Percentiles rank a stretch among this genome's conserved stretches.
Conservation (phyloP, 306 rosid species). For the Vigna radiata region DNA sequence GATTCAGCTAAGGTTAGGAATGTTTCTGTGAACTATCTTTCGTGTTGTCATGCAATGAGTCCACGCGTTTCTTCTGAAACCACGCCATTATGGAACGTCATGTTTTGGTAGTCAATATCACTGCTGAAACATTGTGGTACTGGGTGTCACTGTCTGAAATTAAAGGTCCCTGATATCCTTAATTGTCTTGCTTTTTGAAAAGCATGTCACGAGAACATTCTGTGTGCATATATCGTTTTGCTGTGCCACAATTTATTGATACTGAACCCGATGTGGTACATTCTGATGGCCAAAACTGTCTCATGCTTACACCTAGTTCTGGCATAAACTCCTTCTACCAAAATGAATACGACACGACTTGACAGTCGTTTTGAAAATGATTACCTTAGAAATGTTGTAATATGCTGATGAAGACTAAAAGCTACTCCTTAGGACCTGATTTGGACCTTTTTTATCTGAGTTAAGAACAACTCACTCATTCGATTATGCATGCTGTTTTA, state of each 20-base stretch:
- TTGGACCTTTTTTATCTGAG: not conserved
- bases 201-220: conserved; percentile 40
- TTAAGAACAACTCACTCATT: too few species aligned
- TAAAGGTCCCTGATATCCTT: conserved; percentile 6
- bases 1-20: conserved; percentile 47
- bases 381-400: conserved; percentile 4
- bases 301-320: conserved; percentile 6
- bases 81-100: conserved; percentile 40
- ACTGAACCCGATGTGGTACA: conserved; percentile 19
- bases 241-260: not conserved
- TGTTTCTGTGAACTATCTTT: conserved; percentile 19
- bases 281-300: conserved; percentile 34
- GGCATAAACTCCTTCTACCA: not conserved
- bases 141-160: conserved; percentile 24
- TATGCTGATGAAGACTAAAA: conserved; percentile 18
- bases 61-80: conserved; percentile 53
- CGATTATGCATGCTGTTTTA: not conserved
- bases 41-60: conserved; percentile 37
- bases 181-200: conserved; percentile 1
- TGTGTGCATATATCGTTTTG: conserved; percentile 10
- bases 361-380: conserved; percentile 36
- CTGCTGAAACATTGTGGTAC: not conserved
- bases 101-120: conserved; percentile 37
- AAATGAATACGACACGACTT: conserved; percentile 20
- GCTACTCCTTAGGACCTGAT: conserved; percentile 11